Percentiles rank a stretch among this genome's conserved stretches.
Evolutionary conservation across 495 filamentous ascomycete genomes (phyloP).

Genomic region (Podospora pseudopauciseta): DNA sequence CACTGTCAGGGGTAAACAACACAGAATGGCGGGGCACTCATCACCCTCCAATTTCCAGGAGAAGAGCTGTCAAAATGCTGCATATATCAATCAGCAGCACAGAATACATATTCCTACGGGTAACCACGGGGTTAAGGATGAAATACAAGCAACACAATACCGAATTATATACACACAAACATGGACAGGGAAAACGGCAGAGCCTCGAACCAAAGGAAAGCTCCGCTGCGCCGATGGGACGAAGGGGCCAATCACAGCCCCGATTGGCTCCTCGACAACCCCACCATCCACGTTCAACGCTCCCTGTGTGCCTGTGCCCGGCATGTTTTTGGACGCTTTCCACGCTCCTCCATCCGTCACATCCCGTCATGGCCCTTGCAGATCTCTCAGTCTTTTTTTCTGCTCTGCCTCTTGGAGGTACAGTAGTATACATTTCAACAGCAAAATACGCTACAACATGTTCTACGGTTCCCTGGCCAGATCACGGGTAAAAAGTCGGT

Average conservation of each 20-base stretch:
- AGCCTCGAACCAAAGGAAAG: neutral
- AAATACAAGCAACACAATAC: neutral
- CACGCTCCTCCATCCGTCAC: constrained; percentile 17
- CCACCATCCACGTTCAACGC: constrained; percentile 13
- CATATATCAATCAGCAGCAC: neutral
- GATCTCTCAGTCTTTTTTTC: constrained; percentile 8
- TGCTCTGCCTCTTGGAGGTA: neutral
- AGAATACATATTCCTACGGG: too few relatives aligned
- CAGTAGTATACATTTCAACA: neutral
- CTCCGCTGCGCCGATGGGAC: constrained; percentile 24
- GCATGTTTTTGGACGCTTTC: neutral
- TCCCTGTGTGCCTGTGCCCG: constrained; percentile 4
- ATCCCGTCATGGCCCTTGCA: constrained; percentile 22
- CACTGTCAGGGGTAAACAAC: neutral
- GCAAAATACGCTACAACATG: neutral
- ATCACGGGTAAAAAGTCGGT: constrained; percentile 13
- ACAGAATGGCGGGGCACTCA: neutral
- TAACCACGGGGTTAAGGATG: neutral
- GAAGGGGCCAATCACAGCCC: constrained; percentile 10
- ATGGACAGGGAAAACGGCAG: constrained; percentile 1
- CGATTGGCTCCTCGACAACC: neutral
- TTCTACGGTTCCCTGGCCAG: constrained; percentile 5
- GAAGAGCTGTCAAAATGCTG: neutral
- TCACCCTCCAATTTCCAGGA: too few relatives aligned
- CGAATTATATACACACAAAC: neutral